Conservation (phyloP, 2,329 filamentous ascomycete species). For the Trichoderma harzianum region DNA sequence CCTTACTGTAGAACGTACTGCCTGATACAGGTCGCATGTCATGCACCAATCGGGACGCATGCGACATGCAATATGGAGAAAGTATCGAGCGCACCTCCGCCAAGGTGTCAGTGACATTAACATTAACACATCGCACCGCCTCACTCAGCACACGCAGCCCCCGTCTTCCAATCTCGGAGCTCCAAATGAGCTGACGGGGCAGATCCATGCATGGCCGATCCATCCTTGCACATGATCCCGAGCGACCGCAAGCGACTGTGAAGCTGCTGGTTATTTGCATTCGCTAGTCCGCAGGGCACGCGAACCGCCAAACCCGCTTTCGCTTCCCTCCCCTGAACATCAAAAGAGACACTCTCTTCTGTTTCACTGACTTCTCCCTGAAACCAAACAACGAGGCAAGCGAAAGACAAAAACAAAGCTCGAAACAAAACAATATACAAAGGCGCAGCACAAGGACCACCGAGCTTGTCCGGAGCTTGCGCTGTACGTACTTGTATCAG, state of each 20-base stretch:
- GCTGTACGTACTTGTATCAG: not conserved
- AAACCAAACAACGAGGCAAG: not conserved
- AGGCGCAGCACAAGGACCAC: not conserved
- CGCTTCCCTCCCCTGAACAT: conserved; percentile 15
- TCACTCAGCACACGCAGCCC: not conserved
- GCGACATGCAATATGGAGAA: not conserved
- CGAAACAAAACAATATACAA: not conserved
- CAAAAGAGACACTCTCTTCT: not conserved
- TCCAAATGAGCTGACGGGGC: conserved; percentile 18
- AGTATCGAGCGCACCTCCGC: not conserved
- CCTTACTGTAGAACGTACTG: not conserved
- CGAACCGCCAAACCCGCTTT: conserved; percentile 14
- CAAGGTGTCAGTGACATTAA: not conserved
- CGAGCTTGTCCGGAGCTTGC: not conserved
- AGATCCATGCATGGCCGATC: conserved; percentile 16
- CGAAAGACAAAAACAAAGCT: conserved; percentile 9
- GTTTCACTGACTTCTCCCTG: conserved; percentile 12
- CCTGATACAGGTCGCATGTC: not conserved
- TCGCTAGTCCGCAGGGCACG: conserved; percentile 5
- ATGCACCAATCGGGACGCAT: not conserved
- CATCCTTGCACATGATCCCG: conserved; percentile 18
- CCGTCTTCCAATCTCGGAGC: conserved; percentile 13
- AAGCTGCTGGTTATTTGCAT: conserved; percentile 9
- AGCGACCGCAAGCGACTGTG: conserved; percentile 9
- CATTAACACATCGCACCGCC: conserved; percentile 4